Conservation (phyloP, 2,329 filamentous ascomycete genomes). For the Ophiocordyceps sinensis region DNA sequence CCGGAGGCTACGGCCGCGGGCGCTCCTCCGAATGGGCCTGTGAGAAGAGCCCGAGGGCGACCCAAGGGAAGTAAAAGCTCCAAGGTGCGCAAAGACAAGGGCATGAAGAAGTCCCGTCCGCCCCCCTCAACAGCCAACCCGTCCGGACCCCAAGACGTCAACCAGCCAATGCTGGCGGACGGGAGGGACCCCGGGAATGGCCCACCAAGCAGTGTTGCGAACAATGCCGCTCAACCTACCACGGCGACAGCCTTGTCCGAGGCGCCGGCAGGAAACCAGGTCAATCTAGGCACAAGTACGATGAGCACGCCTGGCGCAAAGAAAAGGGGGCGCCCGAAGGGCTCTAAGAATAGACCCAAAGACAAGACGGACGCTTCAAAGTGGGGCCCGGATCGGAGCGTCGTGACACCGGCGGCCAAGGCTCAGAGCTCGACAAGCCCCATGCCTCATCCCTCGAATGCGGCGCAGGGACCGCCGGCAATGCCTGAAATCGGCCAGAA, state of each 20-base stretch:
- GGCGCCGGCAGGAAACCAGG: conserved; percentile 1
- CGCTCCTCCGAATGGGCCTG: conserved; percentile 1
- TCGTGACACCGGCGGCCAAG: background rate
- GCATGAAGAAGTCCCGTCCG: conserved; percentile 27
- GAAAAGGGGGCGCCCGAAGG: conserved; percentile 27
- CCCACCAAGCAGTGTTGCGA: background rate
- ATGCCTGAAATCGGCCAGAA: background rate
- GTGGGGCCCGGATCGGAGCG: background rate
- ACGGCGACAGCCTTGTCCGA: background rate
- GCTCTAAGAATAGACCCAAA: conserved; percentile 28
- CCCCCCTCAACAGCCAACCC: conserved; percentile 1
- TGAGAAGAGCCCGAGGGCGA: conserved; percentile 34
- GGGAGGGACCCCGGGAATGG: background rate
- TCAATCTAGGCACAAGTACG: conserved; percentile 5
- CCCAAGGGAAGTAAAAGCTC: conserved; percentile 37
- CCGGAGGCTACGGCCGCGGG: background rate
- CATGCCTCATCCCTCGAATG: background rate
- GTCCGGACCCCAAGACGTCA: conserved; percentile 1
- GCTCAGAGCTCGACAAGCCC: conserved; percentile 1
- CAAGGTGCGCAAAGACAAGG: conserved; percentile 32
- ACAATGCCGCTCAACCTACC: background rate
- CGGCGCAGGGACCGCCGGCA: background rate
- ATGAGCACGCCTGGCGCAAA: conserved; percentile 11
- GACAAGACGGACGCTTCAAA: conserved; percentile 5
- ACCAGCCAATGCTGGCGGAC: background rate